These are phyloP conservation scores for Plectosphaerella plurivora DNA, from an alignment of 2,329 filamentous ascomycete genomes.

Conservation along the genomic window DNA sequence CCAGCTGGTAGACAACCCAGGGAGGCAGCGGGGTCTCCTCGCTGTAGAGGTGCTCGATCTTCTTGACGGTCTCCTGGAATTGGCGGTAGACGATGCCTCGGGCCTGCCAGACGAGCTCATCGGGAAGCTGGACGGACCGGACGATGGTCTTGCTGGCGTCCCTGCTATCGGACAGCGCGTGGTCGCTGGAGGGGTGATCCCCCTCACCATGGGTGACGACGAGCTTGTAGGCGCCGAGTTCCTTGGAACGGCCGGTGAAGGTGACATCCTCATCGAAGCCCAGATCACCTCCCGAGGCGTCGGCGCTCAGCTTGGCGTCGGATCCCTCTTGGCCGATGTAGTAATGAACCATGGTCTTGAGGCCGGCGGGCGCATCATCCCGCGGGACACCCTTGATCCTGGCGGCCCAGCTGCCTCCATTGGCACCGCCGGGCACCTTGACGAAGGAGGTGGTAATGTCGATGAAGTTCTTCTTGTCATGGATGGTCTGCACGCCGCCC, in stretches of 20 bases:
- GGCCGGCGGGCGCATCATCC: conserved; percentile 58
- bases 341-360: conserved; percentile 76
- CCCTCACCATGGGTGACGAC: conserved; percentile 68
- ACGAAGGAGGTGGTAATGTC: conserved; percentile 92
- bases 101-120: conserved; percentile 76
- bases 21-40: conserved; percentile 70
- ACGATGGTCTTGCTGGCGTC: conserved; percentile 74
- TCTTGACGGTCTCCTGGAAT: conserved; percentile 45
- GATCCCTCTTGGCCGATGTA: conserved; percentile 77
- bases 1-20: conserved; percentile 78
- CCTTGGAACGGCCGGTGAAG: conserved; percentile 63
- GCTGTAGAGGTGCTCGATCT: conserved; percentile 43
- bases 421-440: conserved; percentile 78
- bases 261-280: conserved; percentile 59
- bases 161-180: conserved; percentile 63
- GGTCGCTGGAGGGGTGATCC: conserved; percentile 57
- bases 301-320: conserved; percentile 57
- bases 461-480: conserved; percentile 81
- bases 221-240: conserved; percentile 76
- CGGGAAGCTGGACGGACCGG: conserved; percentile 61
- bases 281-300: conserved; percentile 40
- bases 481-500: conserved; percentile 85
- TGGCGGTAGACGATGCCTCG: conserved; percentile 60
- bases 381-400: conserved; percentile 78
- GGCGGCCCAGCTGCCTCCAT: conserved; percentile 90